These are phyloP conservation scores for Benincasa hispida DNA, from an alignment of 306 rosid genomes.

Conservation along the genomic window DNA sequence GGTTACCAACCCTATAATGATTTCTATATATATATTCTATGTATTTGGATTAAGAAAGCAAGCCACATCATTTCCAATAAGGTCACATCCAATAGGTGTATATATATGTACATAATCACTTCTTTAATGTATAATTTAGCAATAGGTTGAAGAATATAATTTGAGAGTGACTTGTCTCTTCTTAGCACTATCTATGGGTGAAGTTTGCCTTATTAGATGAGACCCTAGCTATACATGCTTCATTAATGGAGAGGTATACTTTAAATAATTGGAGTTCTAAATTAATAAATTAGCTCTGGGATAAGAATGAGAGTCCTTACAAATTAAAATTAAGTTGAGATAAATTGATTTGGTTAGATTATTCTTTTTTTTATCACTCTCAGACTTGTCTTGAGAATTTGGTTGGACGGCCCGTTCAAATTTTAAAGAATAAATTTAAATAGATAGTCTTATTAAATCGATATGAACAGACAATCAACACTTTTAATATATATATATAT, in stretches of 20 bases:
- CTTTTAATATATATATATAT: neutral
- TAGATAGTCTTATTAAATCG: neutral
- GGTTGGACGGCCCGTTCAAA: neutral
- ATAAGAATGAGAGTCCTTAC: no score
- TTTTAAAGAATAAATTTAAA: neutral
- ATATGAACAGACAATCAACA: neutral
- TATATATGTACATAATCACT: neutral
- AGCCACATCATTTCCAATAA: constrained; percentile 6
- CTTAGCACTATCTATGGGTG: constrained; percentile 1
- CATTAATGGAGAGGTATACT: neutral
- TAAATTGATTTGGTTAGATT: no score
- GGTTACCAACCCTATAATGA: constrained; percentile 1
- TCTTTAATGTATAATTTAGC: neutral
- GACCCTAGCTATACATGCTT: neutral
- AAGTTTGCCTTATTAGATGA: neutral
- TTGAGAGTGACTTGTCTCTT: constrained; percentile 7
- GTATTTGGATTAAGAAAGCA: neutral
- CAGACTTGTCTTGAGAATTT: neutral
- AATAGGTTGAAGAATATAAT: neutral
- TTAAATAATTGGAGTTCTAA: neutral
- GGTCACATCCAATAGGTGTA: constrained; percentile 7
- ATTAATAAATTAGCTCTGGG: neutral
- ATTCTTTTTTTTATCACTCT: no score
- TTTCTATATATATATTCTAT: neutral
- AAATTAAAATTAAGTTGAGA: no score